These are phyloP conservation scores for Pachysandra terminalis DNA, from an alignment of 164 flowering plant genomes.

Conservation along the genomic window DNA sequence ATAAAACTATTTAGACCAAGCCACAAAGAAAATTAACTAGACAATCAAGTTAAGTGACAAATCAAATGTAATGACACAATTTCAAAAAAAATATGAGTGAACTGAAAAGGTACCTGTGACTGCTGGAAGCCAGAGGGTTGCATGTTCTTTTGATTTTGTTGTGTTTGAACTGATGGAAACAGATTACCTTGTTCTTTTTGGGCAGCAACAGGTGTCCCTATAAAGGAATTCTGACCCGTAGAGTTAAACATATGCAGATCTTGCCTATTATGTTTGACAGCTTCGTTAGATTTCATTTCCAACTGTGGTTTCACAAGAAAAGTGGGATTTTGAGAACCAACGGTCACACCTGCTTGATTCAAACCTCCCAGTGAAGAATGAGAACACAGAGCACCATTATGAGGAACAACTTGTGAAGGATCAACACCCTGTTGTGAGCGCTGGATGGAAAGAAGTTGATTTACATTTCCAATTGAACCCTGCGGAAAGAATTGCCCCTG, in stretches of 20 bases:
- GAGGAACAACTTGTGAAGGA: conserved; percentile 8
- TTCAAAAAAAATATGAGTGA: neutral
- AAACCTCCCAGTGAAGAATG: conserved; percentile 2
- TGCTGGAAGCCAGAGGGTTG: neutral
- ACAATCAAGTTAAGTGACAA: neutral
- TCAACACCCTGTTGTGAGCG: neutral
- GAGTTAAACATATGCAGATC: conserved; percentile 1
- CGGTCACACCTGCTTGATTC: conserved; percentile 2
- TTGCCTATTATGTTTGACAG: conserved; percentile 6
- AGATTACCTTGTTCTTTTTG: conserved; percentile 1
- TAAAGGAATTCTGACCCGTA: conserved; percentile 10
- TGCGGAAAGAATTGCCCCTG: conserved; percentile 6
- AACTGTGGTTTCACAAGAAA: conserved; percentile 13
- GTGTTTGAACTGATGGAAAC: conserved; percentile 10
- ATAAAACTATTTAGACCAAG: no score
- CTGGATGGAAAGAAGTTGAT: conserved; percentile 10
- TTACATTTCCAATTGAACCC: conserved; percentile 4
- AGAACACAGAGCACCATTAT: conserved; percentile 6
- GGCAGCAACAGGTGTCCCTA: neutral
- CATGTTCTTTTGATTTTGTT: conserved; percentile 6
- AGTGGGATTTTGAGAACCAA: conserved; percentile 3
- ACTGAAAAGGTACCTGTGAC: conserved; percentile 13
- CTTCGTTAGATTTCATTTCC: conserved; percentile 10
- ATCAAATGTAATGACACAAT: neutral
- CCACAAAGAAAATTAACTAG: no score